phyloP scores from a whole-genome alignment of 1,139 yeast genomes.

The Keqinozyma sinolaborantium region DNA sequence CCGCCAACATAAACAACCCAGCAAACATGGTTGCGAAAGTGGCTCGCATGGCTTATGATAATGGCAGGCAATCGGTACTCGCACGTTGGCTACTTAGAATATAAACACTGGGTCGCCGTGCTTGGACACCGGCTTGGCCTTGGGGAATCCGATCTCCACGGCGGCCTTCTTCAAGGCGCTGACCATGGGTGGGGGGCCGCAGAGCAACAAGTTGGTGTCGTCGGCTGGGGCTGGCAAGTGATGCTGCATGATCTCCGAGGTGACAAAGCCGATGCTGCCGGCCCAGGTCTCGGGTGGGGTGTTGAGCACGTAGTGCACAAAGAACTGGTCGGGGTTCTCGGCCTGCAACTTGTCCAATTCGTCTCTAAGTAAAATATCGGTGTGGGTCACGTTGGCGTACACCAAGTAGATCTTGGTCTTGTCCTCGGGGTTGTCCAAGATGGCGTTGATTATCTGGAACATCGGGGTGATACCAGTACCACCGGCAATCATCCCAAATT shows the following conservation, averaged over 20 bases:
- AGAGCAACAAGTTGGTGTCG: constrained; percentile 70
- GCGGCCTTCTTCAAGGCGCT: constrained; percentile 86
- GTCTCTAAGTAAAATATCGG: constrained; percentile 72
- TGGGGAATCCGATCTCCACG: constrained; percentile 69
- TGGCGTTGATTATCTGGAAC: constrained; percentile 75
- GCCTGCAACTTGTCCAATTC: constrained; percentile 68
- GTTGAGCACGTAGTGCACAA: constrained; percentile 78
- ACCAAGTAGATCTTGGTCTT: constrained; percentile 78
- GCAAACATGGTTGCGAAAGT: too few relatives aligned
- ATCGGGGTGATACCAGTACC: constrained; percentile 97
- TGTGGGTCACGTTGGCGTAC: constrained; percentile 75
- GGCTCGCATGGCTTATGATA: too few relatives aligned
- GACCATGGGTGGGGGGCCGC: constrained; percentile 91
- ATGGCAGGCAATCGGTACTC: too few relatives aligned
- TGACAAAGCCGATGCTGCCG: constrained; percentile 61
- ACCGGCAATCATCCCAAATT: constrained; percentile 86
- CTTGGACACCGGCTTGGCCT: constrained; percentile 89
- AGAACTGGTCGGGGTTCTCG: constrained; percentile 71
- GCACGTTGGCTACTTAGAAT: constrained; percentile 5
- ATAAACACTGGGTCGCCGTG: constrained; percentile 86
- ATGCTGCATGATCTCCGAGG: constrained; percentile 60
- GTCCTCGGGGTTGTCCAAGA: constrained; percentile 72
- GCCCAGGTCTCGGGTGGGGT: constrained; percentile 50
- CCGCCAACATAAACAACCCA: too few relatives aligned
- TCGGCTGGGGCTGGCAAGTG: constrained; percentile 59